A percentile compares a stretch with the other conserved stretches of the same genome.
Conservation (phyloP, 202 grass and related monocot species). For the Musa balbisiana region DNA sequence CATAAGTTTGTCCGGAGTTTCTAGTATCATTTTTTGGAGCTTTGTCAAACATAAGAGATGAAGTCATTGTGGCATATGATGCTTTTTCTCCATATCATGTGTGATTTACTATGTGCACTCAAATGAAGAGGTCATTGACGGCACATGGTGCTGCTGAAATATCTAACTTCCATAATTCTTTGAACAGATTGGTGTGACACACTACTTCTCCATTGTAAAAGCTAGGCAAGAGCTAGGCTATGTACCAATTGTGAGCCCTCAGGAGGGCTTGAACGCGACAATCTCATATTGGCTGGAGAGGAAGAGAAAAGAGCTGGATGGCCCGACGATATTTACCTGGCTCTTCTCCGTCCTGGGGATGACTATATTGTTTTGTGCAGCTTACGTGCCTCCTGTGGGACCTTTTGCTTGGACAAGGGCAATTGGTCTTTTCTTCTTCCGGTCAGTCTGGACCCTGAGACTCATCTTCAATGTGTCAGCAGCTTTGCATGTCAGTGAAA, state of each 20-base stretch:
- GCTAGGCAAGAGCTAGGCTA: slow-evolving; percentile 76
- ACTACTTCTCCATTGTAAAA: slow-evolving; percentile 91
- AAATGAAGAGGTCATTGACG: background rate
- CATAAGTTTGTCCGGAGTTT: no score
- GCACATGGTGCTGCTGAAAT: background rate
- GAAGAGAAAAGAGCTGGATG: slow-evolving; percentile 73
- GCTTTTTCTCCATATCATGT: background rate
- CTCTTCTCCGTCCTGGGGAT: slow-evolving; percentile 38
- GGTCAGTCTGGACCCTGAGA: slow-evolving; percentile 29
- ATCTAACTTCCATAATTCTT: background rate
- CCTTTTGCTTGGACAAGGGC: slow-evolving; percentile 44
- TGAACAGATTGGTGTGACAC: slow-evolving; percentile 74
- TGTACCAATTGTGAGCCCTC: slow-evolving; percentile 53
- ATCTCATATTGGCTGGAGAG: slow-evolving; percentile 61
- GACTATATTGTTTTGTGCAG: slow-evolving; percentile 39
- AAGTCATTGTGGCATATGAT: no score
- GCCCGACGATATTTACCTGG: slow-evolving; percentile 69
- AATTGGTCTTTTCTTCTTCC: slow-evolving; percentile 45
- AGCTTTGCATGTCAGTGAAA: slow-evolving; percentile 45
- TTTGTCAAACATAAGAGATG: no score
- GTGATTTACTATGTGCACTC: background rate
- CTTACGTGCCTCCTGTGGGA: slow-evolving; percentile 56
- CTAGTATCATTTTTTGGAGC: no score
- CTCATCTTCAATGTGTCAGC: slow-evolving; percentile 33
- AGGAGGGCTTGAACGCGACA: slow-evolving; percentile 53